Base-by-base conservation (phyloP, 225 moss, liverwort and hornwort species). In the Bryoerythrophyllum caledonicum region DNA sequence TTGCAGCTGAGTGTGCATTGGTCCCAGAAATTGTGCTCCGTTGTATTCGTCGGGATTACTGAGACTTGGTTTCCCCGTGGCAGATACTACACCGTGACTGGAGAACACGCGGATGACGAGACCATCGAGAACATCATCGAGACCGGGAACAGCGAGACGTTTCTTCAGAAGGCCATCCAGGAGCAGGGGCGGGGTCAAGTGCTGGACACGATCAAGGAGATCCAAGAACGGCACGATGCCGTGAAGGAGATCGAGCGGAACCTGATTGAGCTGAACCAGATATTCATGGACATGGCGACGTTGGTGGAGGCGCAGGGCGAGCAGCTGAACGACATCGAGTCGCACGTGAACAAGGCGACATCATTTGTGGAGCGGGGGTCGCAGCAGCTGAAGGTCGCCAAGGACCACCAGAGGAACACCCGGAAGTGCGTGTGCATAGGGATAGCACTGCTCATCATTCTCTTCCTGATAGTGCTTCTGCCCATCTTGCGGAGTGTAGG, bases 241-340 rank as follows among this genome's bases (percentile, higher is more conserved):
- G 85, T 86, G 69, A 86, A 86, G 81, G 85, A 86, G 70, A 86
- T 86, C 24, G 85, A 86, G 79, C 75, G 53, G 69, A 86, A 86
- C 70, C 25, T 86, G 52, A 43, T 86, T 0, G 82, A 86, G 30
- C 34, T 86, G 72, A 68, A 86, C 55, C 79, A 86, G 64, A 86
- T 86, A 38, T 86, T 86, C 48, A 79, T 86, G 79, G 85, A 86
- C 64, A 86, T 86, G 85, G 76, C 85, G 2, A 82, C 76, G 28
- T 57, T 86, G 73, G 79, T 86, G 0, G 85, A 86, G 69, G 25
- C 82, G 51, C 85, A 86, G 56, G 85, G 85, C 46, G 85, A 86
- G 69, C 85, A 86, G 2, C 49, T 86, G 71, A 86, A 86, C 7
- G 76, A 86, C 34, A 86, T 86, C 1, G 82, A 86, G 52, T 41